Percentiles rank a stretch among this genome's conserved stretches.
These are phyloP conservation scores for Colletotrichum chrysophilum DNA, from an alignment of 2,329 filamentous ascomycete genomes.

Conservation along the genomic window DNA sequence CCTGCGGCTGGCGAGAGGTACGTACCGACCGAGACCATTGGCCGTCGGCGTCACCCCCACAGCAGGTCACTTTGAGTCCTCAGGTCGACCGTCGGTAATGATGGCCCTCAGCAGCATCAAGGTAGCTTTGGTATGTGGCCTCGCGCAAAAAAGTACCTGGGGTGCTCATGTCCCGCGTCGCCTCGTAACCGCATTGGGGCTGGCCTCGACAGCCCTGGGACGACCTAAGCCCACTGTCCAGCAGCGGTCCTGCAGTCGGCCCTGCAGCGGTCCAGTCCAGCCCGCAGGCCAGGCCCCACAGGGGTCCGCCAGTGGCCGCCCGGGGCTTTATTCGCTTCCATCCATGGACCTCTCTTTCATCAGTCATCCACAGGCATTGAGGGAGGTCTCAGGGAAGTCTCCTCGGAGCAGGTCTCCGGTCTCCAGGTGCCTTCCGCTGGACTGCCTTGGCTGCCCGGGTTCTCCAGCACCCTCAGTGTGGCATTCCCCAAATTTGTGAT, in stretches of 20 bases:
- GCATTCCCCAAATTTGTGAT: slow-evolving; percentile 7
- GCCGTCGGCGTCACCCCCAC: not conserved
- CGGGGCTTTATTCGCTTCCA: not conserved
- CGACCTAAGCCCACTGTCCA: not conserved
- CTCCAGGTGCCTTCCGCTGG: not conserved
- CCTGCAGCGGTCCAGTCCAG: not conserved
- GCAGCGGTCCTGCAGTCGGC: not conserved
- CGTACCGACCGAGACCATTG: not conserved
- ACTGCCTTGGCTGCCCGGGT: not conserved
- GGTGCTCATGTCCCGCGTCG: not conserved
- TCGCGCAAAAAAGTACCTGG: not conserved
- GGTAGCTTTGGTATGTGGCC: not conserved
- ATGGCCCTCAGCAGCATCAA: not conserved
- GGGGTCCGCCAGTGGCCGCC: not conserved
- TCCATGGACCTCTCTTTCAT: not conserved
- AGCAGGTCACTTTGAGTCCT: not conserved
- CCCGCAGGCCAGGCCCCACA: not conserved
- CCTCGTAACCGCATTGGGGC: not conserved
- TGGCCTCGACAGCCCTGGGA: not conserved
- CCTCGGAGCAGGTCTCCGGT: not conserved
- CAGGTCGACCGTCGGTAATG: slow-evolving; percentile 1
- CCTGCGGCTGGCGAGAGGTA: not conserved
- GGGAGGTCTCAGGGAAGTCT: not conserved
- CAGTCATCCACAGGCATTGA: not conserved
- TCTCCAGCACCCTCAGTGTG: not conserved